Conservation (phyloP, 495 filamentous ascomycete genomes). For the Aspergillus indologenus region DNA sequence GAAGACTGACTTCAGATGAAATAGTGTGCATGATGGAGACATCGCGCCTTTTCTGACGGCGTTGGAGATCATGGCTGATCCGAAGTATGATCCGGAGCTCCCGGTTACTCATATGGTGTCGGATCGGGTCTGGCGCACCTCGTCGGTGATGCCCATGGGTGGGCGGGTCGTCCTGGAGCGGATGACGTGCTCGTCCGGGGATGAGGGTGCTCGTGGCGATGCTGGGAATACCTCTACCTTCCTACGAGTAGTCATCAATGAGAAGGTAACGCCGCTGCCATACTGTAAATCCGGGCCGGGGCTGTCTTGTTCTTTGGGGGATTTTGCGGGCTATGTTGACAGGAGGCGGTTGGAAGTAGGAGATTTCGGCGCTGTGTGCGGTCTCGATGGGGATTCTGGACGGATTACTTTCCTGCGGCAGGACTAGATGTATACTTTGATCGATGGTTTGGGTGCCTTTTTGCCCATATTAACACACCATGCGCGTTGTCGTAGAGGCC, state of each 20-base stretch:
- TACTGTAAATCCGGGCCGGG: slow-evolving; percentile 52
- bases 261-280: slow-evolving; percentile 52
- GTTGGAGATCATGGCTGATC: slow-evolving; percentile 50
- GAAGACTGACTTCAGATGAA: background rate
- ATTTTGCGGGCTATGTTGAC: slow-evolving; percentile 43
- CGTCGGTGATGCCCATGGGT: slow-evolving; percentile 57
- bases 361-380: slow-evolving; percentile 33
- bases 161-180: slow-evolving; percentile 56
- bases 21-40: slow-evolving; percentile 58
- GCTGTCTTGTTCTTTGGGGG: slow-evolving; percentile 46
- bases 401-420: slow-evolving; percentile 31
- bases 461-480: too few species aligned
- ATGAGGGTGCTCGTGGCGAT: background rate
- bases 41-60: slow-evolving; percentile 55
- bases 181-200: slow-evolving; percentile 35
- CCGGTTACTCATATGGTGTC: slow-evolving; percentile 40
- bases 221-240: slow-evolving; percentile 39
- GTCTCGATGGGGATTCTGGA: slow-evolving; percentile 26
- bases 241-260: slow-evolving; percentile 58
- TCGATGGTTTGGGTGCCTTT: too few species aligned
- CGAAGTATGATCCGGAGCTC: slow-evolving; percentile 34
- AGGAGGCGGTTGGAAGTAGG: slow-evolving; percentile 27
- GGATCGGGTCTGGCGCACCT: slow-evolving; percentile 52
- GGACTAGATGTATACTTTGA: slow-evolving; percentile 4
- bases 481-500: too few species aligned